Percentiles rank a stretch among this genome's conserved stretches.
These are phyloP conservation scores for Aspergillus sp. DNA, from an alignment of 2,329 filamentous ascomycete species.

Conservation along the genomic window DNA sequence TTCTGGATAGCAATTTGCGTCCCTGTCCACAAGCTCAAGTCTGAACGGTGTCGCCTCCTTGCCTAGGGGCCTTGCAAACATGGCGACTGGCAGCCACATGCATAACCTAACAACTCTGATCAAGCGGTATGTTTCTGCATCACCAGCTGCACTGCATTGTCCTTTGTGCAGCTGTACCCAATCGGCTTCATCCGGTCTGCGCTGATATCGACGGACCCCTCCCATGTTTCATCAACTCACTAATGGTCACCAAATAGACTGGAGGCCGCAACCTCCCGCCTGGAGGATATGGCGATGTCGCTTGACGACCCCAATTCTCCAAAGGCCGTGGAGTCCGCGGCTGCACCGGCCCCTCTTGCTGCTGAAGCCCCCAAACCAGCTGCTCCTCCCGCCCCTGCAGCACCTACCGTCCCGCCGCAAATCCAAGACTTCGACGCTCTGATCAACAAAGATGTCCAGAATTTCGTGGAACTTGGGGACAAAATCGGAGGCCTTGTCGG, in stretches of 20 bases:
- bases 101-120: slow-evolving; percentile 96
- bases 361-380: slow-evolving; percentile 30
- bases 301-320: slow-evolving; percentile 52
- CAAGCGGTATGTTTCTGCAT: slow-evolving; percentile 71
- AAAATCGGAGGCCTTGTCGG: slow-evolving; percentile 75
- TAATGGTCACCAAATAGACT: slow-evolving; percentile 63
- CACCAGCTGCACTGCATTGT: background rate
- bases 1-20: background rate
- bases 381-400: slow-evolving; percentile 49
- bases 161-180: background rate
- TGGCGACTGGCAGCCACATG: slow-evolving; percentile 78
- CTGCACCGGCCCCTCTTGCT: slow-evolving; percentile 22
- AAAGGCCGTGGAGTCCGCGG: slow-evolving; percentile 30
- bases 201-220: background rate
- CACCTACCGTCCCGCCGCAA: slow-evolving; percentile 67
- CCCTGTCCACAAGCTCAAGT: background rate
- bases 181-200: background rate
- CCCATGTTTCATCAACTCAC: slow-evolving; percentile 3
- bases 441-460: slow-evolving; percentile 69
- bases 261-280: slow-evolving; percentile 90
- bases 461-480: slow-evolving; percentile 75
- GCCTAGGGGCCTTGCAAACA: slow-evolving; percentile 37
- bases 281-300: slow-evolving; percentile 92
- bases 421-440: slow-evolving; percentile 86
- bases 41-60: slow-evolving; percentile 11